Evolutionary conservation across 164 flowering plant genomes (phyloP), one percentile per base, ranked within the genome.

Genomic region (Annona cherimola): DNA sequence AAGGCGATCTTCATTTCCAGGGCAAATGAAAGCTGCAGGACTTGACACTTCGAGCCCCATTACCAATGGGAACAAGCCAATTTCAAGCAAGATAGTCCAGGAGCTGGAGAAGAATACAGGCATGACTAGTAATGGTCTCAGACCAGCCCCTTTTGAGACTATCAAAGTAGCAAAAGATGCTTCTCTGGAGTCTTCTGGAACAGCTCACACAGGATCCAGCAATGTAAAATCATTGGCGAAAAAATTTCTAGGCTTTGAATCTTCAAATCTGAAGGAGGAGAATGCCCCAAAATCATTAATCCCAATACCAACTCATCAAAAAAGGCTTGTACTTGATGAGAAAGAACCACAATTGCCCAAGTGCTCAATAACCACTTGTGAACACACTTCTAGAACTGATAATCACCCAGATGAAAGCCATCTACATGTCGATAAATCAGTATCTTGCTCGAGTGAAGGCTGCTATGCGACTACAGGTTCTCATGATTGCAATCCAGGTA

Each of bases 1-100:
- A n/a, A 82, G 85, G 73, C 82, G 89, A 68, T 69, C 93, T 67
- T 81, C 94, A n/a, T 82, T 88, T 75, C 78, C 89, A 20, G 87
- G 73, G 69, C 82, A 86, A 71, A 67, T 69, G 71, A 89, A 71
- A 75, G 88, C 85, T 75, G 67, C 62, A 5, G 86, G 79, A 20
- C 40, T 45, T 55, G 90, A 88, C 63, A 42, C 71, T 63, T 79
- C 82, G 61, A 82, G 50, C 74, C 74, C 75, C 26, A 68, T 26
- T n/a, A 71, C 50, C 43, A 78, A 70, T 68, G 69, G 61, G 18
- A 50, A 19, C 8, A 85, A 86, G 72, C 54, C 68, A 62, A 69
- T 69, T 74, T 71, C 81, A 71, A 65, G 66, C 63, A 84, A 82
- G 68, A 66, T 18, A 50, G 70, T 72, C 54, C 83, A 69, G 59